A percentile compares a stretch with the other conserved stretches of the same genome.
Conservation (phyloP, 495 filamentous ascomycete genomes). For the Rusavskia elegans region DNA sequence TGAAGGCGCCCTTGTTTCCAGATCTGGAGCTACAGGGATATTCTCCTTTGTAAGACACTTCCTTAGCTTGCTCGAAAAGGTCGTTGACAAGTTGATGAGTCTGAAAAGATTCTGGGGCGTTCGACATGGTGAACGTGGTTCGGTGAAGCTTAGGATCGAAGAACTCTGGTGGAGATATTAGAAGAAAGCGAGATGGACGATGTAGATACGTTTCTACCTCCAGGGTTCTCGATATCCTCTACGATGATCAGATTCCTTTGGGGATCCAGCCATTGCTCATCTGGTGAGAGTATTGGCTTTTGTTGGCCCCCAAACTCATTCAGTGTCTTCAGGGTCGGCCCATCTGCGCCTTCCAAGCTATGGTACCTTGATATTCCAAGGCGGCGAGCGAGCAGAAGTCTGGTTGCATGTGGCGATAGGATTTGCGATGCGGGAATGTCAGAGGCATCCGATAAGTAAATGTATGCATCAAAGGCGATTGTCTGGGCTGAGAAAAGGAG, state of each 20-base stretch:
- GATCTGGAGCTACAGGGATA: not conserved
- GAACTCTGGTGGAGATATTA: slow-evolving; percentile 14
- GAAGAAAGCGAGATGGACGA: not conserved
- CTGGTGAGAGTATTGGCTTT: slow-evolving; percentile 23
- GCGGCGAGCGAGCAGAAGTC: slow-evolving; percentile 38
- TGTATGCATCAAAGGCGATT: not conserved
- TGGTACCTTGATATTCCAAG: slow-evolving; percentile 35
- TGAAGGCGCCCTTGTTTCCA: not conserved
- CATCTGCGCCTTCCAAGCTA: slow-evolving; percentile 25
- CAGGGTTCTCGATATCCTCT: slow-evolving; percentile 27
- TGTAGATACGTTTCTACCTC: slow-evolving; percentile 16
- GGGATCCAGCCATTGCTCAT: slow-evolving; percentile 3
- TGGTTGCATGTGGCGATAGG: slow-evolving; percentile 30
- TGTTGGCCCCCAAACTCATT: slow-evolving; percentile 30
- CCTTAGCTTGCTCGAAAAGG: slow-evolving; percentile 9
- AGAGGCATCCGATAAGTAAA: not conserved
- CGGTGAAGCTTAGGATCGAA: slow-evolving; percentile 4
- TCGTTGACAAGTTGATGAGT: slow-evolving; percentile 6
- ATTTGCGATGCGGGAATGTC: not conserved
- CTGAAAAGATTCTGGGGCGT: slow-evolving; percentile 4
- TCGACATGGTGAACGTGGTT: slow-evolving; percentile 3
- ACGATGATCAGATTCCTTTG: slow-evolving; percentile 27
- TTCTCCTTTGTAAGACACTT: not conserved
- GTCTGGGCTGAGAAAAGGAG: not conserved
- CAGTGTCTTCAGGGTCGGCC: slow-evolving; percentile 28